Evolutionary conservation across 495 filamentous ascomycete genomes (phyloP).

Genomic region (Baudoinia panamericana): DNA sequence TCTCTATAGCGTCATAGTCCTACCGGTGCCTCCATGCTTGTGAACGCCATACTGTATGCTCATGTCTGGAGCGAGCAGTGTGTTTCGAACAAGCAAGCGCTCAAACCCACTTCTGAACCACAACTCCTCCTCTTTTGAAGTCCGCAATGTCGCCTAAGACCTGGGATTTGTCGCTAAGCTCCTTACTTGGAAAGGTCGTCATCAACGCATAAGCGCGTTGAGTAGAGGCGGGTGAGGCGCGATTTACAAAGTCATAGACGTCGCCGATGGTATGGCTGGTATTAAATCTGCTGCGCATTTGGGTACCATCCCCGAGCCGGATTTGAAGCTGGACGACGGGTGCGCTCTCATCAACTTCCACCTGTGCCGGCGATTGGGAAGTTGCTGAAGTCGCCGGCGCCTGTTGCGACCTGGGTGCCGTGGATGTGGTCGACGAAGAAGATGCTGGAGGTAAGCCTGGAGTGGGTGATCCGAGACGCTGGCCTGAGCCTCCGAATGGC

Average conservation of each 20-base stretch:
- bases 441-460: constrained; percentile 46
- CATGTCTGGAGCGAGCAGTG: too few species aligned
- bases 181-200: constrained; percentile 93
- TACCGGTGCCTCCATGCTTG: too few species aligned
- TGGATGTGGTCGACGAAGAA: constrained; percentile 27
- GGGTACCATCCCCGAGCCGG: constrained; percentile 78
- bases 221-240: constrained; percentile 46
- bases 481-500: constrained; percentile 71
- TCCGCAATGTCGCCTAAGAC: constrained; percentile 66
- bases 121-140: constrained; percentile 70
- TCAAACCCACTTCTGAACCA: constrained; percentile 77
- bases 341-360: constrained; percentile 58
- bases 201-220: constrained; percentile 65
- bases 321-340: constrained; percentile 73
- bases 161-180: constrained; percentile 58
- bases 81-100: too few species aligned
- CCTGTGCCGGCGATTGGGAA: constrained; percentile 26
- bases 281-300: constrained; percentile 81
- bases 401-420: constrained; percentile 25
- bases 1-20: too few species aligned
- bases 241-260: constrained; percentile 72
- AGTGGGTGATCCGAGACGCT: constrained; percentile 82
- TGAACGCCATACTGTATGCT: too few species aligned
- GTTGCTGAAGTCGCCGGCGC: constrained; percentile 23
- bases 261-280: constrained; percentile 80